A percentile compares a stretch with the other conserved stretches of the same genome.
phyloP scores from a whole-genome alignment of 331 rosid genomes.

The Malus hybrid region DNA sequence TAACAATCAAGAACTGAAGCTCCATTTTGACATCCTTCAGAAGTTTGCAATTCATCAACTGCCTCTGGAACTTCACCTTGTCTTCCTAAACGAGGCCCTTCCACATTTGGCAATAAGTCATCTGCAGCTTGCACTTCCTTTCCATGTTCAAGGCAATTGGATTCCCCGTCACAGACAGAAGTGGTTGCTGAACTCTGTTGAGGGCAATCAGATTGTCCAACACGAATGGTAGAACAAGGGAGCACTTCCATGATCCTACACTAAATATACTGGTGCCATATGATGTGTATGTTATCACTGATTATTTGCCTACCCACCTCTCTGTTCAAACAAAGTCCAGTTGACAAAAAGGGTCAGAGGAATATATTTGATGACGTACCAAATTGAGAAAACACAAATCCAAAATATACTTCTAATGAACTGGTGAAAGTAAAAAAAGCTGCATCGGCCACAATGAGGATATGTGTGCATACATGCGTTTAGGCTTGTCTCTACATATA shows the following conservation, averaged over 20 bases:
- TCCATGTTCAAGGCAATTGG: slow-evolving; percentile 37
- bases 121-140: slow-evolving; percentile 34
- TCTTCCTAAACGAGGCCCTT: slow-evolving; percentile 38
- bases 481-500: neutral
- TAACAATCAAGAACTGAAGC: slow-evolving; percentile 45
- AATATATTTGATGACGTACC: neutral
- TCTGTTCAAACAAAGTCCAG: slow-evolving; percentile 35
- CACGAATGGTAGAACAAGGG: slow-evolving; percentile 69
- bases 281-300: neutral
- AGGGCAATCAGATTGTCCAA: slow-evolving; percentile 60
- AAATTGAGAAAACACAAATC: neutral
- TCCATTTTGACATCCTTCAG: slow-evolving; percentile 39
- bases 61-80: slow-evolving; percentile 30
- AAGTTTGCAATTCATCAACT: slow-evolving; percentile 26
- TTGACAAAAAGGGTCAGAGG: slow-evolving; percentile 16
- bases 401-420: neutral
- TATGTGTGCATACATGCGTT: neutral
- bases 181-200: slow-evolving; percentile 42
- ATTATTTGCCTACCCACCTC: slow-evolving; percentile 18
- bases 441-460: neutral
- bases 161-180: slow-evolving; percentile 36
- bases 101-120: slow-evolving; percentile 26
- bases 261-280: slow-evolving; percentile 4
- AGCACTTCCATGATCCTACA: slow-evolving; percentile 71
- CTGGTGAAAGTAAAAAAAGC: neutral